These are phyloP conservation scores for Citrus inodora DNA, from an alignment of 345 rosid genomes.

Conservation along the genomic window DNA sequence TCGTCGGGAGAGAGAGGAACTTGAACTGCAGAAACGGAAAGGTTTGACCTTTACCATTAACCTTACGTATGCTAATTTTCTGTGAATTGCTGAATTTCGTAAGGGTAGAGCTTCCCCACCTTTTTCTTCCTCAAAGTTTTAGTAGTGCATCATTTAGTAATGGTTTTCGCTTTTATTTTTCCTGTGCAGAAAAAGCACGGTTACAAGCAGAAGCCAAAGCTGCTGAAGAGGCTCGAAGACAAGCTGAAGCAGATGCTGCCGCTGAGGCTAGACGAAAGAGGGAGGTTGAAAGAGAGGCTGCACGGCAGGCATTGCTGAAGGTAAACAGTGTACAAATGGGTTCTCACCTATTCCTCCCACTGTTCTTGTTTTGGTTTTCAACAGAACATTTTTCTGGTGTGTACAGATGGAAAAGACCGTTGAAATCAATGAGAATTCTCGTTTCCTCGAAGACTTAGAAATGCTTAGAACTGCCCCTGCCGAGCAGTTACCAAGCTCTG, in stretches of 20 bases:
- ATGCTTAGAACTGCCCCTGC: conserved; percentile 69
- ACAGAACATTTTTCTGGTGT: conserved; percentile 3
- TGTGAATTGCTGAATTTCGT: background rate
- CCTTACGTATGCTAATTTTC: background rate
- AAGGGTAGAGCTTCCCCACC: background rate
- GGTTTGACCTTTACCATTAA: conserved; percentile 34
- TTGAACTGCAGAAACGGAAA: conserved; percentile 70
- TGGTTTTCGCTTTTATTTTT: background rate
- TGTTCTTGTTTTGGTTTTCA: background rate
- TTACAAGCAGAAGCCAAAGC: conserved; percentile 91
- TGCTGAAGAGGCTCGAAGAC: conserved; percentile 83
- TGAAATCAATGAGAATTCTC: conserved; percentile 85
- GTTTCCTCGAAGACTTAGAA: conserved; percentile 83
- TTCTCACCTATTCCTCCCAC: background rate
- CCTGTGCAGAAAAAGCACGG: conserved; percentile 74
- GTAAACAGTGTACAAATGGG: conserved; percentile 29
- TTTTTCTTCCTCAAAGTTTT: too few species aligned
- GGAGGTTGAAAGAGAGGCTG: conserved; percentile 91
- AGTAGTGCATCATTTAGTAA: background rate
- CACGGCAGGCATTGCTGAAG: conserved; percentile 81
- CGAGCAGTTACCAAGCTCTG: conserved; percentile 61
- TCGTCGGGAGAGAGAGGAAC: conserved; percentile 78
- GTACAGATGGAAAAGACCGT: conserved; percentile 94
- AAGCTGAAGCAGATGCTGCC: conserved; percentile 81
- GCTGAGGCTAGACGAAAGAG: conserved; percentile 75